A percentile compares a stretch with the other conserved stretches of the same genome.
Conservation (phyloP, 176 grass and related monocot genomes). For the Echinochloa phyllopogon region DNA sequence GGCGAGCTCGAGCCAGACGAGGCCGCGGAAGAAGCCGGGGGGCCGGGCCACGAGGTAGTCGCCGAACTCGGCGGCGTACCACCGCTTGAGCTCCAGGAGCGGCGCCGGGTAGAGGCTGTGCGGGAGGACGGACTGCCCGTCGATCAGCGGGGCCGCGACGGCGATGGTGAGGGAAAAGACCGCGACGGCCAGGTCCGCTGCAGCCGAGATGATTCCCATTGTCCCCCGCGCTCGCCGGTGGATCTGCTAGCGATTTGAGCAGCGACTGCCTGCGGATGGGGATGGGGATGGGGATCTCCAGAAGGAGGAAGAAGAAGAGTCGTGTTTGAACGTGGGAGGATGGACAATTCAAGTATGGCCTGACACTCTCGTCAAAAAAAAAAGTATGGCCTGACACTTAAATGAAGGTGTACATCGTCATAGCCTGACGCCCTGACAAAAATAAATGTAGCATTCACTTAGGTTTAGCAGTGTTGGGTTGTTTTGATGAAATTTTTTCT, state of each 20-base stretch:
- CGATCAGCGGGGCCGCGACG: constrained; percentile 62
- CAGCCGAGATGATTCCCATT: constrained; percentile 62
- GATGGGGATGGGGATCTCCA: neutral
- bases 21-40: constrained; percentile 65
- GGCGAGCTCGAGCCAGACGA: constrained; percentile 65
- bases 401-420: too few relatives aligned
- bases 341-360: too few relatives aligned
- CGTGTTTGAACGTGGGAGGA: neutral
- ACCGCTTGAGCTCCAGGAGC: constrained; percentile 57
- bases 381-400: too few relatives aligned
- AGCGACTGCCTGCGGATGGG: neutral
- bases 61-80: constrained; percentile 65
- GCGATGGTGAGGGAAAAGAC: constrained; percentile 63
- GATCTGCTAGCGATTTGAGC: neutral
- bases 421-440: too few relatives aligned
- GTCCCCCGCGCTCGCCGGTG: neutral
- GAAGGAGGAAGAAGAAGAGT: neutral
- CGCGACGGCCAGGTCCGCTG: constrained; percentile 50
- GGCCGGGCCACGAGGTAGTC: constrained; percentile 70
- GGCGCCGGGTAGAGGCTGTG: constrained; percentile 48
- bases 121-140: constrained; percentile 60
- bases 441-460: too few relatives aligned
- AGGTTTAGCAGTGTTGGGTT: too few relatives aligned
- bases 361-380: too few relatives aligned
- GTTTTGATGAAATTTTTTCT: too few relatives aligned